Evolutionary conservation across 352 stramenopile species (phyloP), one percentile per base, ranked within the genome.

Genomic region (Pythium aquatile): DNA sequence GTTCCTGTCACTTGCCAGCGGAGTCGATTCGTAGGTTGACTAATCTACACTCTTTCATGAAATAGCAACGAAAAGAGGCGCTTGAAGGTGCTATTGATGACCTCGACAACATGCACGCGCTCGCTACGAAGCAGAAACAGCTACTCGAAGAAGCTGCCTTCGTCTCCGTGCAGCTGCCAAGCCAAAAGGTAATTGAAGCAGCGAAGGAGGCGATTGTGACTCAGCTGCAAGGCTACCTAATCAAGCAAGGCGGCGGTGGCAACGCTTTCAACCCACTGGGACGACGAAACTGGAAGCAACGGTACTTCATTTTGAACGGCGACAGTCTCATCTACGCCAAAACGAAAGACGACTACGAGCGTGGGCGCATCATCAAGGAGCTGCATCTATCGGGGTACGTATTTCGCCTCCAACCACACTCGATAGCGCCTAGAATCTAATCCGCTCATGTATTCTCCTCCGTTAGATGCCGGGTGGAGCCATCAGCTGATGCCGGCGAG

Each of bases 231-330:
- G 87, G 87, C 0, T 96, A 96, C 56, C 59, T 96, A 24, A 88
- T 96, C 74, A 96, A 96, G 54, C 87, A 96, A 66, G 87, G 87
- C 24, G 85, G 78, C 53, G 87, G 87, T 30, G 81, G 87, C 9
- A 89, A 88, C 47, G 78, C 81, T 9, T 81, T 91, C 26, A 94
- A 92, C 37, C 83, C 83, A 1, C 75, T 96, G 1, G 80, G 85
- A 0, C 68, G 87, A n/a, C 88, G 88, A 54, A 94, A 94, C 68
- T 96, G 87, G 87, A 96, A 96, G 71, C 85, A 94, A 63, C 77
- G 87, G 32, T 96, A 94, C 69, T 96, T 96, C 63, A 91, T 93
- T 65, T 72, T 96, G 29, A 79, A 79, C 28, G 81, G 79, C 2
- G 61, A 74, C 24, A 88, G 78, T 32, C 67, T 96, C 44, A 84